Conservation (phyloP, 306 rosid species). For the Ziziphus jujuba region DNA sequence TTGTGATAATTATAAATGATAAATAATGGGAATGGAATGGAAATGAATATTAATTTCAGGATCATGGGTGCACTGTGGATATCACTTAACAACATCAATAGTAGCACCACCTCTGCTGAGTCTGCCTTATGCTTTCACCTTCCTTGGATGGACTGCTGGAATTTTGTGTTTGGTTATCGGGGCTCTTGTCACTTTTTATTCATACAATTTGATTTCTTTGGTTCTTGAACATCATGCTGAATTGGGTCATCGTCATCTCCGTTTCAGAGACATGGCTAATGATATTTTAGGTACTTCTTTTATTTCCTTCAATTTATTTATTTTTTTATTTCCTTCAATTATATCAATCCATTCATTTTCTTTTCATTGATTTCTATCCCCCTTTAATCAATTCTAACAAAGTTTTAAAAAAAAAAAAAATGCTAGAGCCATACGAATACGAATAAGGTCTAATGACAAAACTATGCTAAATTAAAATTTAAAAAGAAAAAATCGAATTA, state of each 20-base stretch:
- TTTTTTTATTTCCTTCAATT: too few species aligned
- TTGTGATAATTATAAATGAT: not conserved
- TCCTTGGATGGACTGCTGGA: conserved; percentile 83
- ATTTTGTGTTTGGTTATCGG: conserved; percentile 51
- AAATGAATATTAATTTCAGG: conserved; percentile 34
- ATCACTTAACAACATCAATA: conserved; percentile 81
- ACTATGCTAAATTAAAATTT: too few species aligned
- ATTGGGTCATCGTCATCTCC: conserved; percentile 70
- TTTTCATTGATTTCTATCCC: too few species aligned
- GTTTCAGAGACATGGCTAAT: conserved; percentile 82
- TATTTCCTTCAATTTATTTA: not conserved
- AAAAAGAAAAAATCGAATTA: too few species aligned
- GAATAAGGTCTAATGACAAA: too few species aligned
- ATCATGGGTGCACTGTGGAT: conserved; percentile 84
- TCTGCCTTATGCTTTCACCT: conserved; percentile 71
- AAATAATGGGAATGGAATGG: too few species aligned
- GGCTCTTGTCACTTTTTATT: conserved; percentile 75
- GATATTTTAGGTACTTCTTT: conserved; percentile 55
- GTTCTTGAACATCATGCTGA: conserved; percentile 80
- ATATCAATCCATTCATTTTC: too few species aligned
- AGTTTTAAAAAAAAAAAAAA: too few species aligned
- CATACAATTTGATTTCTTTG: conserved; percentile 65
- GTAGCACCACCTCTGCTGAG: conserved; percentile 83
- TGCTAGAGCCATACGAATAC: too few species aligned
- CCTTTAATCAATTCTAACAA: too few species aligned